Conservation (phyloP, 495 filamentous ascomycete genomes). For the Lophiostoma macrostomum region DNA sequence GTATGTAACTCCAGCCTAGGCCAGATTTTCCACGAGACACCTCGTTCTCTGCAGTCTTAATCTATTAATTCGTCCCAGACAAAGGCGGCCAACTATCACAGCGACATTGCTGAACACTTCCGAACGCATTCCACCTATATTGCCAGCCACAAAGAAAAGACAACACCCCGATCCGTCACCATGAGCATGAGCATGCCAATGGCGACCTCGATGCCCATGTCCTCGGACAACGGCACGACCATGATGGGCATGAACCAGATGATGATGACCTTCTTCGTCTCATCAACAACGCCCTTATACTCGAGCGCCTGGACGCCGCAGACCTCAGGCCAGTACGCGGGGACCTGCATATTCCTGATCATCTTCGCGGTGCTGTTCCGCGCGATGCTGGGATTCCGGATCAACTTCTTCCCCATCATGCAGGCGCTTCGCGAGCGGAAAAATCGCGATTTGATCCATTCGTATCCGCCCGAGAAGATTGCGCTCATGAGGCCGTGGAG, state of each 20-base stretch:
- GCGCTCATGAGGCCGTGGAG: conserved; percentile 62
- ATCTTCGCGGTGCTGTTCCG: conserved; percentile 64
- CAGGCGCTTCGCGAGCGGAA: conserved; percentile 58
- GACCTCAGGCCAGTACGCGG: conserved; percentile 65
- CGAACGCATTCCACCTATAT: neutral
- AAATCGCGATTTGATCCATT: conserved; percentile 29
- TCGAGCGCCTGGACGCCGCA: conserved; percentile 67
- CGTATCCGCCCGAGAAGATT: conserved; percentile 48
- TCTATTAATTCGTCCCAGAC: too few relatives aligned
- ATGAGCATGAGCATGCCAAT: conserved; percentile 37
- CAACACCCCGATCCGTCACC: too few relatives aligned
- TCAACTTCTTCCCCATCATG: conserved; percentile 2
- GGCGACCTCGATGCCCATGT: conserved; percentile 11
- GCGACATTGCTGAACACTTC: neutral
- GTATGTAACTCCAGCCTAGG: too few relatives aligned
- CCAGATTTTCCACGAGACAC: too few relatives aligned
- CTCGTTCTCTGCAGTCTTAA: too few relatives aligned
- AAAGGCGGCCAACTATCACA: too few relatives aligned
- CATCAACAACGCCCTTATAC: conserved; percentile 66
- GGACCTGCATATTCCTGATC: conserved; percentile 80
- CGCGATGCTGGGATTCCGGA: conserved; percentile 58
- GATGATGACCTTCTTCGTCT: conserved; percentile 55
- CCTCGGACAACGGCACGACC: neutral
- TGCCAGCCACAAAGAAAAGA: neutral
- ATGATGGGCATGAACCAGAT: conserved; percentile 14